Base-by-base conservation (phyloP, 805 yeast genomes). In the Blastobotrys robertii region DNA sequence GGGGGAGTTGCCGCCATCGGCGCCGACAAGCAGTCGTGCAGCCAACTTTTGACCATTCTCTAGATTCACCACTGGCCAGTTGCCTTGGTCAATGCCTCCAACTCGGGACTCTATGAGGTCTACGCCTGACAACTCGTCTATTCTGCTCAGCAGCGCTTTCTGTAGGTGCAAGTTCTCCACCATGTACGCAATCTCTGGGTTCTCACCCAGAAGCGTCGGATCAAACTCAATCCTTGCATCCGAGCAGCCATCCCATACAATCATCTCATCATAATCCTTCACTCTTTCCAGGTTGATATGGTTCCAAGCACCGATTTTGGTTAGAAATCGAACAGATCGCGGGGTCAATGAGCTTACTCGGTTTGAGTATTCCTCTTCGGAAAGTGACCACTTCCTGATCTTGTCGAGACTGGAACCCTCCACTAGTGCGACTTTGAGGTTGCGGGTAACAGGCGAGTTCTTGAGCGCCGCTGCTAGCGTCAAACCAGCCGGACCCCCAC, bases 401-500 rank as follows among this genome's bases (percentile, higher is more conserved):
- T 72, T 59, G 14, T 67, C 66, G 19, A 90, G 59, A 47, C 75
- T 73, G 38, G 75, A 72, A 1, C 82, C 86, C 60, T 92, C 98
- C 19, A 92, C 71, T 40, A 92, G 64, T 0, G 79, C 74, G 39
- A 90, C 73, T 37, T 70, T 69, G 36, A 86, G 70, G 39, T 74
- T 67, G 25, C 64, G 66, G 3, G 95, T 74, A 14, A 69, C 59
- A 2, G 81, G 77, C 1, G 87, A 80, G 50, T 71, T 70, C 58
- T 84, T 54, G 44, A 90, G 63, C 0, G 94, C 94, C 0, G 95
- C 74, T 4, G 92, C 79, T 31, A 92, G 65, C 1, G 95, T 81
- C 44, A 92, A 65, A 0, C 98, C 98, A 1, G 97, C 97, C 1
- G 97, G 96, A 0, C 98, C 98, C 6, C 94, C 97, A 31, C 98